Percentiles rank a stretch among this genome's conserved stretches.
phyloP scores from a whole-genome alignment of 1,284 basidiomycete species.

The Cryptococcus deneoformans region DNA sequence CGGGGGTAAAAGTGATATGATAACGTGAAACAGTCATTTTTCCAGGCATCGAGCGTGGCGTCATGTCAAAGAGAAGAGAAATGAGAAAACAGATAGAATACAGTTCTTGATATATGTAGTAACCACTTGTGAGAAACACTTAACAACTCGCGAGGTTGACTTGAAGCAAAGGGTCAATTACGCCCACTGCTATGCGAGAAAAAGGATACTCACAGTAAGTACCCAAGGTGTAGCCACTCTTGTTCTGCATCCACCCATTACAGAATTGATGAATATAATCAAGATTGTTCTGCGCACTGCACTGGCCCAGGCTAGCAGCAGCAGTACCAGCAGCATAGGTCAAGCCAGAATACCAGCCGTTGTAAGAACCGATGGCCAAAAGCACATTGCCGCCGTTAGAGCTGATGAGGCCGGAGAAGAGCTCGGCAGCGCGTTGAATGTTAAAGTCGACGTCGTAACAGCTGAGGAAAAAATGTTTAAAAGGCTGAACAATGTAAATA shows the following conservation, averaged over 20 bases:
- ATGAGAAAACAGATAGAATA: neutral
- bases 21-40: neutral
- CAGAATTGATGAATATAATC: slow-evolving; percentile 68
- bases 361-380: slow-evolving; percentile 66
- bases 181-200: neutral
- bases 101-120: neutral
- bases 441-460: slow-evolving; percentile 56
- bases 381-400: slow-evolving; percentile 61
- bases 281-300: slow-evolving; percentile 57
- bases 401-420: slow-evolving; percentile 52
- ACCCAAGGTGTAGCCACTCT: slow-evolving; percentile 62
- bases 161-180: neutral
- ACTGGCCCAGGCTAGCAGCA: slow-evolving; percentile 57
- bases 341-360: slow-evolving; percentile 68
- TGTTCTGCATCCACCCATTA: slow-evolving; percentile 74
- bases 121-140: neutral
- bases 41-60: slow-evolving; percentile 10
- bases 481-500: neutral
- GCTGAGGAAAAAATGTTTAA: slow-evolving; percentile 10
- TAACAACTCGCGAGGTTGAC: slow-evolving; percentile 28
- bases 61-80: neutral
- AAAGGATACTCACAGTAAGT: slow-evolving; percentile 54
- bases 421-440: slow-evolving; percentile 47
- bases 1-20: neutral
- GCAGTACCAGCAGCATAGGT: slow-evolving; percentile 62